A percentile compares a stretch with the other conserved stretches of the same genome.
Conservation (phyloP, 768 basidiomycete species). For the Podaxis sp. region DNA sequence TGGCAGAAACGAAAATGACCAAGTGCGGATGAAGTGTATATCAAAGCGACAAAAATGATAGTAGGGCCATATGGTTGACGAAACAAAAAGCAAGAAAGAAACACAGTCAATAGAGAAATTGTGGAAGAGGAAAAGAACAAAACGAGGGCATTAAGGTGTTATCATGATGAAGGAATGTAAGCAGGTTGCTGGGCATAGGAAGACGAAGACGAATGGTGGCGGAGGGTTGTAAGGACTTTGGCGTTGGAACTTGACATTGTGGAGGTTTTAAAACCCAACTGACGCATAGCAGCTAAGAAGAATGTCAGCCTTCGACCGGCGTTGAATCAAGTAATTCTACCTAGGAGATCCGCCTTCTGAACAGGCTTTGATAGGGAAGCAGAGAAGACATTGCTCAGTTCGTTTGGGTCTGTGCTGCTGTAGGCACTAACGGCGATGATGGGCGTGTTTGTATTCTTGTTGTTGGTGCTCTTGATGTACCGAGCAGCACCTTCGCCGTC, state of each 20-base stretch:
- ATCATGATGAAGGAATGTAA: slow-evolving; percentile 35
- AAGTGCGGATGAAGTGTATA: slow-evolving; percentile 35
- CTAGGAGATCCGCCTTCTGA: slow-evolving; percentile 81
- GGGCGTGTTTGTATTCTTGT: slow-evolving; percentile 91
- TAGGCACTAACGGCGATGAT: slow-evolving; percentile 93
- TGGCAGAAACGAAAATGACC: slow-evolving; percentile 18
- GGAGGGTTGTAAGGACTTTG: slow-evolving; percentile 48
- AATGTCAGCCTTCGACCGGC: slow-evolving; percentile 3
- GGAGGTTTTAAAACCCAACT: slow-evolving; percentile 89
- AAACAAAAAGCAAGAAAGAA: slow-evolving; percentile 26
- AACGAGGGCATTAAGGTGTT: slow-evolving; percentile 17
- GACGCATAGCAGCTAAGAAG: slow-evolving; percentile 61
- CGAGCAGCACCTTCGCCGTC: slow-evolving; percentile 96
- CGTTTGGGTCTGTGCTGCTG: slow-evolving; percentile 65
- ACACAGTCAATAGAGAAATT: neutral
- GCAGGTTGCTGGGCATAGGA: slow-evolving; percentile 24
- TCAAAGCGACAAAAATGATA: slow-evolving; percentile 33
- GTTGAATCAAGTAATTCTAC: slow-evolving; percentile 30
- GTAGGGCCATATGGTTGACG: slow-evolving; percentile 27
- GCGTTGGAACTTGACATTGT: slow-evolving; percentile 58
- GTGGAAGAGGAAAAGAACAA: slow-evolving; percentile 22
- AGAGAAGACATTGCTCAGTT: slow-evolving; percentile 69
- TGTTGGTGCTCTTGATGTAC: slow-evolving; percentile 96
- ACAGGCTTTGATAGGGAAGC: slow-evolving; percentile 88
- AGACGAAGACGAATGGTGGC: slow-evolving; percentile 2